Evolutionary conservation across 2,329 filamentous ascomycete species (phyloP), one percentile per base, ranked within the genome.

Genomic region (Ophiostoma tasmaniense): DNA sequence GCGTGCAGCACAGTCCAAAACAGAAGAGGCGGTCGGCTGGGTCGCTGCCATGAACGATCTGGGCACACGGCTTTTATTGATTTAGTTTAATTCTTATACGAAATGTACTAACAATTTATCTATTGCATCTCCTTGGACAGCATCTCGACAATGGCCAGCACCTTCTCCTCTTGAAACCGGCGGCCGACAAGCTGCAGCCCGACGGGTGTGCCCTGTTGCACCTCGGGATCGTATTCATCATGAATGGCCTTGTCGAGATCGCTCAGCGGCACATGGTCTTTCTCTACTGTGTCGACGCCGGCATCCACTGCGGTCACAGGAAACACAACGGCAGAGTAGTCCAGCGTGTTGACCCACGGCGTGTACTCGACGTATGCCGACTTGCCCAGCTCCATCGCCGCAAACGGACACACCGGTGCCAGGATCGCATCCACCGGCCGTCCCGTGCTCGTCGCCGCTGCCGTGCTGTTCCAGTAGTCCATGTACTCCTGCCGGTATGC

Each of bases 281-380:
- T 39, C 10, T 68, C 64, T 13, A 22, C 35, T 13, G 59, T 11
- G 61, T 71, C 70, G 22, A 45, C 61, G 1, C 25, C 35, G 5
- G 64, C 25, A 37, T 69, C 67, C 3, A 67, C 69, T 39, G 25
- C 66, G 28, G 70, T 70, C 0, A 84, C 85, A 0, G 89, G 89
- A 74, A 91, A 89, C 0, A 87, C 81, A 1, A 84, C 76, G 11
- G 81, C 83, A 0, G 89, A 86, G 75, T 89, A 90, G 75, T 91
- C 88, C 1, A 91, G 81, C 59, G 90, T 73, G 74, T 91, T 91
- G 87, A 88, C 91, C 71, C 87, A 83, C 0, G 83, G 79, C 0
- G 87, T 89, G 73, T 91, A 91, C 10, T 25, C 50, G 25, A 25
- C 50, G 22, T 55, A 55, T 13, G 50, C 50, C 50, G 50, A 25